Evolutionary conservation across 331 rosid species (phyloP).

Genomic region (Saraca asoca): DNA sequence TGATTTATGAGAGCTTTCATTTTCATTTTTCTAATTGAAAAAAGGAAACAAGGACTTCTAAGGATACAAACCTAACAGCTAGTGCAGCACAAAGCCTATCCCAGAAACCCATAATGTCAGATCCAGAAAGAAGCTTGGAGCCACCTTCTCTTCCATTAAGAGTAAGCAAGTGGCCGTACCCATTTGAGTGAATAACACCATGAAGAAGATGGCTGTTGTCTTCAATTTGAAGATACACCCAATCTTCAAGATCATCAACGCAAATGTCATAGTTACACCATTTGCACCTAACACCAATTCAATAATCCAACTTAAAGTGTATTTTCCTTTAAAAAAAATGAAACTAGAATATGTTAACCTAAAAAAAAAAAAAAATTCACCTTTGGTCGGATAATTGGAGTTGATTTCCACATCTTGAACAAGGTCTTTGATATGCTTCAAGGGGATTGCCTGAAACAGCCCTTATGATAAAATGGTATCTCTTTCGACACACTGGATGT

Average conservation of each 20-base stretch:
- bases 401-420: slow-evolving; percentile 35
- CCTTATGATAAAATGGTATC: slow-evolving; percentile 60
- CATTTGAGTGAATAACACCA: slow-evolving; percentile 71
- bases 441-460: slow-evolving; percentile 37
- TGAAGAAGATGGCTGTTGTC: slow-evolving; percentile 68
- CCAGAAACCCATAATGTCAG: slow-evolving; percentile 69
- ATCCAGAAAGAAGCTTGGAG: slow-evolving; percentile 55
- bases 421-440: slow-evolving; percentile 40
- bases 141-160: slow-evolving; percentile 77
- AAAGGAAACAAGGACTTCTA: too few relatives aligned
- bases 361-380: neutral
- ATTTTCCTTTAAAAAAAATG: neutral
- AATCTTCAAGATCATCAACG: slow-evolving; percentile 56
- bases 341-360: neutral
- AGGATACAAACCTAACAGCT: slow-evolving; percentile 52
- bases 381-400: slow-evolving; percentile 42
- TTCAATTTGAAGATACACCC: slow-evolving; percentile 60
- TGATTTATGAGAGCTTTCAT: too few relatives aligned
- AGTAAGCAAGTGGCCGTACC: slow-evolving; percentile 69
- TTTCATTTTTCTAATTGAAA: too few relatives aligned
- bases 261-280: slow-evolving; percentile 33
- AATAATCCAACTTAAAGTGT: neutral
- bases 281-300: slow-evolving; percentile 39
- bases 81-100: slow-evolving; percentile 66
- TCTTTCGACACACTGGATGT: slow-evolving; percentile 65